Percentiles rank a stretch among this genome's conserved stretches.
phyloP scores from a whole-genome alignment of 257 asterid genomes.

The Gynochthodes officinalis region DNA sequence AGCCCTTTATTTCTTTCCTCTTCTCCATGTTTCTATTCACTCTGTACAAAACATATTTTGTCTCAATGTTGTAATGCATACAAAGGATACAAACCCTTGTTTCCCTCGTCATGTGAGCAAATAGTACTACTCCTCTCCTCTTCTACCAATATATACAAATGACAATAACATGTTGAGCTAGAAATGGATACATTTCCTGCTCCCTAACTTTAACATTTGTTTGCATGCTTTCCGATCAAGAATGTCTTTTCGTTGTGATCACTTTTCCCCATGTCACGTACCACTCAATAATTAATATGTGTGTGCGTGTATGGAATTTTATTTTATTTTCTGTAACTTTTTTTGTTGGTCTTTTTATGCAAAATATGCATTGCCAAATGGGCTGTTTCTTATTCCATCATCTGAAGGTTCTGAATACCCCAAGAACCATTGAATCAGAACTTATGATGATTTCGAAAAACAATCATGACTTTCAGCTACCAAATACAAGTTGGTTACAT shows the following conservation, averaged over 20 bases:
- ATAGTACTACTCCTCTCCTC: background rate
- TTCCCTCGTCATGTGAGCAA: slow-evolving; percentile 22
- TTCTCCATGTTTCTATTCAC: background rate
- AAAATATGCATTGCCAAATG: slow-evolving; percentile 12
- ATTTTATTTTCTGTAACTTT: background rate
- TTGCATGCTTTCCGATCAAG: slow-evolving; percentile 20
- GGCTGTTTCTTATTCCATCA: slow-evolving; percentile 2
- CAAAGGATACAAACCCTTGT: too few relatives aligned
- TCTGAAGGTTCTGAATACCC: slow-evolving; percentile 26
- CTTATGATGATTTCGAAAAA: slow-evolving; percentile 4
- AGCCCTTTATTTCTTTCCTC: background rate
- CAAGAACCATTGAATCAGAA: slow-evolving; percentile 13
- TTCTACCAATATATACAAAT: background rate
- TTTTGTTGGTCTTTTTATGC: slow-evolving; percentile 32
- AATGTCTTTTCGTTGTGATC: slow-evolving; percentile 39
- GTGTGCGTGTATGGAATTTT: slow-evolving; percentile 30
- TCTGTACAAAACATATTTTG: background rate
- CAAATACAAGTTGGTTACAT: slow-evolving; percentile 5
- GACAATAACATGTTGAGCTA: slow-evolving; percentile 9
- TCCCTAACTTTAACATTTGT: slow-evolving; percentile 11
- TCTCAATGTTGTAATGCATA: background rate
- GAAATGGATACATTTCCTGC: slow-evolving; percentile 17
- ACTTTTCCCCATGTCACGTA: slow-evolving; percentile 41
- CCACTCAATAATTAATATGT: slow-evolving; percentile 33
- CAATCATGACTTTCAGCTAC: background rate